Base-by-base conservation (phyloP, 768 basidiomycete species). In the Panaeolus papilionaceus region DNA sequence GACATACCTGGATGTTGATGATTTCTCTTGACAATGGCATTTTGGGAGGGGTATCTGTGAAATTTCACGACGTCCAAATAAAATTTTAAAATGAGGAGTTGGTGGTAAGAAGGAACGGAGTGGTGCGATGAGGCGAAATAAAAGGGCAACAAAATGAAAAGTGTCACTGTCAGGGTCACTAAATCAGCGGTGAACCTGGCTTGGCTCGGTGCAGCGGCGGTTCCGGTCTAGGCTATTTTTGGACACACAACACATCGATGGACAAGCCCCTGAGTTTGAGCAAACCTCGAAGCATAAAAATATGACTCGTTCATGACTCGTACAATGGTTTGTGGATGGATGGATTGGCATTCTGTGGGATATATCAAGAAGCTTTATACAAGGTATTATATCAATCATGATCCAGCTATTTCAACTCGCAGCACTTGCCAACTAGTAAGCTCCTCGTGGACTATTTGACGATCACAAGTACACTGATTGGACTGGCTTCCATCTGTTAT, bases 21-120 rank as follows among this genome's bases (percentile, higher is more conserved):
- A 95, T 94, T 82, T 94, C 93, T 68, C 92, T 88, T 37, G 84
- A 80, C 26, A 69, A 62, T 68, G 86, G 81, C 90, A 92, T 91
- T 73, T 64, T 79, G 28, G 66, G 14, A 51, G 63, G 47, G 47
- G 47, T 77, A 45, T 65, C 20, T 2, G 51, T 58, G 62, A 38
- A 3, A 58, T 33, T 58, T 58, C 14, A 33, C 54, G 47, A 18
- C 14, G 54, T 28, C 14, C 4, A n/a, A 58, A 37, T 16, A 58
- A 10, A 58, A 16, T 5, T 58, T 26, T 11, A 8, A 58, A 10
- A 33, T 14, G 54, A 20, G 54, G 26, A 10, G 26, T 58, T 58
- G 54, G n/a, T 58, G 54, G 28, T 33, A 58, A 33, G 28, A 33
- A 58, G 33, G 51, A 33, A 54, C 51, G 33, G 54, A 58, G 54